phyloP scores from a whole-genome alignment of 176 grass and related monocot species.

The Oryza officinalis region DNA sequence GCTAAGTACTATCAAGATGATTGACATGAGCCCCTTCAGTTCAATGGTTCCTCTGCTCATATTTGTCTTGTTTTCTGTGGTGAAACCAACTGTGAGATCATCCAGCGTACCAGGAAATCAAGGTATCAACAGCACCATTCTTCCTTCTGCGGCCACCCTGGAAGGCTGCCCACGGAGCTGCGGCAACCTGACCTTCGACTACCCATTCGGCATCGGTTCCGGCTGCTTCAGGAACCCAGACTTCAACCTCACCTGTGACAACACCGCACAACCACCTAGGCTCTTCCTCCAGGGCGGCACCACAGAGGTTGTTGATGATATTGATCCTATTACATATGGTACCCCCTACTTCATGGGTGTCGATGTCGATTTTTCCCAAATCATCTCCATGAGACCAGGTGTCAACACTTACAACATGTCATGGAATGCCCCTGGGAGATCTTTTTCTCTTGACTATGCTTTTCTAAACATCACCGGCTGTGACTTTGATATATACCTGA shows the following conservation, averaged over 20 bases:
- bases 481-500: background rate
- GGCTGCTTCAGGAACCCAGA: slow-evolving; percentile 26
- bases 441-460: fast-evolving
- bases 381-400: background rate
- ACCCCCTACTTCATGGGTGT: background rate
- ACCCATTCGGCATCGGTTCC: slow-evolving; percentile 36
- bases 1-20: background rate
- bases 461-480: background rate
- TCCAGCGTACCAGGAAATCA: background rate
- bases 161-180: background rate
- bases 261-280: background rate
- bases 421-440: background rate
- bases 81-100: background rate
- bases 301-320: background rate
- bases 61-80: background rate
- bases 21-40: background rate
- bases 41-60: background rate
- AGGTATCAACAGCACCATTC: background rate
- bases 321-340: background rate
- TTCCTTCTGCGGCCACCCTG: background rate
- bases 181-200: slow-evolving; percentile 30
- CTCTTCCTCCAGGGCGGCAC: slow-evolving; percentile 28
- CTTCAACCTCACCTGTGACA: slow-evolving; percentile 45
- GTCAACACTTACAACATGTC: background rate
- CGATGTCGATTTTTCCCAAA: background rate